Percentiles rank a stretch among this genome's conserved stretches.
These are phyloP conservation scores for Aegilops tauschii DNA, from an alignment of 176 grass and related monocot genomes.

Conservation along the genomic window DNA sequence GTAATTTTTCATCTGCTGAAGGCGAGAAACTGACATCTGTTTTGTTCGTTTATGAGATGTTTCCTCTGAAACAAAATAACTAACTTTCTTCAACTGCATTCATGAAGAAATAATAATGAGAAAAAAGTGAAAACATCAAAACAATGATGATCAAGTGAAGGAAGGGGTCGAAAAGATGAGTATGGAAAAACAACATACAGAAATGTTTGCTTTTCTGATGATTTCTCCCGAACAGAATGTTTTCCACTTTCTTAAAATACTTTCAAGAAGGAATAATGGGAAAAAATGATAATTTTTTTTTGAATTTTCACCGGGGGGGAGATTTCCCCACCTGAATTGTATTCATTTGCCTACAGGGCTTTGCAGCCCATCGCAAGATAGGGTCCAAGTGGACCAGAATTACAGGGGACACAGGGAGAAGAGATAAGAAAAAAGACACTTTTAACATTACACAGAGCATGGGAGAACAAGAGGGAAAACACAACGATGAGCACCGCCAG, in stretches of 20 bases:
- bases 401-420: no score
- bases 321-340: no score
- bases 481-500: no score
- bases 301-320: no score
- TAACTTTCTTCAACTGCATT: background rate
- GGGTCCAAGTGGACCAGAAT: no score
- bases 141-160: background rate
- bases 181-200: background rate
- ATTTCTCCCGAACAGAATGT: background rate
- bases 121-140: background rate
- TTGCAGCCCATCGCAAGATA: no score
- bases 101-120: background rate
- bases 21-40: background rate
- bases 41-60: background rate
- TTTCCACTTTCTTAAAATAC: background rate
- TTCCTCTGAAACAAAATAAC: background rate
- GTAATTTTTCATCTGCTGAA: background rate
- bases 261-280: background rate
- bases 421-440: no score
- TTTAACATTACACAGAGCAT: no score
- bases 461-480: no score
- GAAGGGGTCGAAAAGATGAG: background rate
- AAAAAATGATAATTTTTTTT: background rate
- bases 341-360: no score
- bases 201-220: no score